Evolutionary conservation across 2,329 filamentous ascomycete species (phyloP).

Genomic region (Trichophyton mentagrophytes): DNA sequence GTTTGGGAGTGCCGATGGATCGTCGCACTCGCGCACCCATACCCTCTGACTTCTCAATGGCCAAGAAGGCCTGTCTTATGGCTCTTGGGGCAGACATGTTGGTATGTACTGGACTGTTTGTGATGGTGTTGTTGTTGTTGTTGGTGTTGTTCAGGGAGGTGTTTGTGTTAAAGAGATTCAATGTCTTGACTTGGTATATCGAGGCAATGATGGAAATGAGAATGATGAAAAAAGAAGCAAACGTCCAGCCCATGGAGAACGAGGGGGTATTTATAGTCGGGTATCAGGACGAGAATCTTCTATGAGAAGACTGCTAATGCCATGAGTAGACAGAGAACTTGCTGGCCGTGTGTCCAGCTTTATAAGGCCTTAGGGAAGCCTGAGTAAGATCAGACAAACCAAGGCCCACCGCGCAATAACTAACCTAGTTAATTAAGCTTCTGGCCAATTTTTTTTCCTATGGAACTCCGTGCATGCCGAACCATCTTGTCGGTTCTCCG

Average conservation of each 20-base stretch:
- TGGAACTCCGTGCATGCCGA: neutral
- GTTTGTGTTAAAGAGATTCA: neutral
- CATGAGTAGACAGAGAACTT: neutral
- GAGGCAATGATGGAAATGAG: neutral
- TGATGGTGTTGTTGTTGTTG: neutral
- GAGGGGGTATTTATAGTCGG: neutral
- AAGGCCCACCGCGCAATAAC: neutral
- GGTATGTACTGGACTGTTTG: conserved; percentile 10
- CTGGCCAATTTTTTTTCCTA: neutral
- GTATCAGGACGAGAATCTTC: neutral
- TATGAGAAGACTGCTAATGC: neutral
- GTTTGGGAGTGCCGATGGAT: conserved; percentile 69
- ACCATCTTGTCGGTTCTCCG: neutral
- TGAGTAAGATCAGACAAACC: neutral
- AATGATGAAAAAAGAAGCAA: neutral
- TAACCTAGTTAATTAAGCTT: neutral
- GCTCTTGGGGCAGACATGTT: conserved; percentile 56
- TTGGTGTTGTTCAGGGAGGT: neutral
- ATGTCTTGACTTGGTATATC: neutral
- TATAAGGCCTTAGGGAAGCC: neutral
- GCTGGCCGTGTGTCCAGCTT: neutral
- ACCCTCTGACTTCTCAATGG: conserved; percentile 75
- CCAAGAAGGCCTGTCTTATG: conserved; percentile 72
- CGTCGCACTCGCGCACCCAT: conserved; percentile 76
- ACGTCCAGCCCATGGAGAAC: neutral